phyloP scores from a whole-genome alignment of 1,139 yeast species.

The Candida buenavistaensis region DNA sequence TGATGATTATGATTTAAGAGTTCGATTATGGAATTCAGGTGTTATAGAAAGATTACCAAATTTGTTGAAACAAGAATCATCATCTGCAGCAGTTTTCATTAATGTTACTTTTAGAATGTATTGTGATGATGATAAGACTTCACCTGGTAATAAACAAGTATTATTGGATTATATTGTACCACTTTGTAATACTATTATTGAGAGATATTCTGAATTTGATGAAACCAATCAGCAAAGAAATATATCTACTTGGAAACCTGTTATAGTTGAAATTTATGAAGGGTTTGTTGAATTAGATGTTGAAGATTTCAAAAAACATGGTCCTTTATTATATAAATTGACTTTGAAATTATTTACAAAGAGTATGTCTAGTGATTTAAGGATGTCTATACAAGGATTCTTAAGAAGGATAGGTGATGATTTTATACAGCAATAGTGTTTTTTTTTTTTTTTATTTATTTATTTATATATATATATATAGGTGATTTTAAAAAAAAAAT shows the following conservation, averaged over 20 bases:
- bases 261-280: constrained; percentile 79
- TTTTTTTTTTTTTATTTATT: too few species aligned
- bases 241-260: constrained; percentile 87
- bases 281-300: constrained; percentile 80
- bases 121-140: constrained; percentile 60
- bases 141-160: constrained; percentile 31
- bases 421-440: too few species aligned
- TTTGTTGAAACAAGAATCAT: constrained; percentile 85
- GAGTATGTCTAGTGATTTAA: constrained; percentile 67
- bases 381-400: constrained; percentile 65
- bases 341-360: constrained; percentile 68
- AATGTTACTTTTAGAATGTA: constrained; percentile 79
- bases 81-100: constrained; percentile 85
- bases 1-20: constrained; percentile 82
- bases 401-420: constrained; percentile 71
- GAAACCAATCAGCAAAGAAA: constrained; percentile 77
- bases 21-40: constrained; percentile 87
- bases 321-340: constrained; percentile 67
- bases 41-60: constrained; percentile 92
- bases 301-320: constrained; percentile 63
- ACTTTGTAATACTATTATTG: constrained; percentile 67
- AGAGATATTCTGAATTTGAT: constrained; percentile 70
- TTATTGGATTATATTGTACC: constrained; percentile 63
- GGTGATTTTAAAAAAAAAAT: too few species aligned
- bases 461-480: too few species aligned